Base-by-base conservation (phyloP, 495 filamentous ascomycete species). In the Tetracladium setigerum region DNA sequence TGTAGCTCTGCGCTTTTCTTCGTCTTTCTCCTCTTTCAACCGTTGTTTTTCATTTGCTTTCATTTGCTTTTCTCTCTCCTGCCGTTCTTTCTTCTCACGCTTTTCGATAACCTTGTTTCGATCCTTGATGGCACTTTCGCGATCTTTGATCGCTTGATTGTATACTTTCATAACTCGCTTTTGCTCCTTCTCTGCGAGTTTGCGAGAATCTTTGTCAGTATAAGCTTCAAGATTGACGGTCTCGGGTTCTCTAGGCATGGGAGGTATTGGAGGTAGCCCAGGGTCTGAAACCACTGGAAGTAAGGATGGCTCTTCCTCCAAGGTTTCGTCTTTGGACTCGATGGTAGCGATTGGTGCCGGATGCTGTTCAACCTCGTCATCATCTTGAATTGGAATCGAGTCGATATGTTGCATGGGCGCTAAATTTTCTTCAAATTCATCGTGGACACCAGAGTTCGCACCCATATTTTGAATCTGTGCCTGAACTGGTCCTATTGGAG, bases 151-250 rank as follows among this genome's bases (percentile, higher is more conserved):
- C 9, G 74, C 68, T 52, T 69, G 69, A 39, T 79, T 68, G 63
- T 83, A 82, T 4, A 66, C 65, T 54, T 86, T 87, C 24, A 73
- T 56, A 0, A 62, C 68, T 14, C 65, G 68, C 47, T 68, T 71
- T 41, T 79, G 74, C 46, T 83, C 76, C 49, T 78, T 82, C 55
- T 83, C 76, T 3, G 78, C 83, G 30, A 76, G 67, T 56, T 83
- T 87, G 13, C 78, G 77, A 16, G 72, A 59, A 15, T 77, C 74
- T 50, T 82, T 82, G 60, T 85, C 77, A 1, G 66, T 57, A 50
- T 75, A 77, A 40, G 62, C 58, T 19, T 67, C 63, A 2, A 78
- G 52, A 56, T 84, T 69, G 5, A 77, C 66, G 1, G 58, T 45
- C 12, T 62, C 53, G 0, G 74, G 74, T 12, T 66, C 62, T 2